A percentile compares a stretch with the other conserved stretches of the same genome.
These are phyloP conservation scores for Podospora fimiseda DNA, from an alignment of 495 filamentous ascomycete genomes.

Conservation along the genomic window DNA sequence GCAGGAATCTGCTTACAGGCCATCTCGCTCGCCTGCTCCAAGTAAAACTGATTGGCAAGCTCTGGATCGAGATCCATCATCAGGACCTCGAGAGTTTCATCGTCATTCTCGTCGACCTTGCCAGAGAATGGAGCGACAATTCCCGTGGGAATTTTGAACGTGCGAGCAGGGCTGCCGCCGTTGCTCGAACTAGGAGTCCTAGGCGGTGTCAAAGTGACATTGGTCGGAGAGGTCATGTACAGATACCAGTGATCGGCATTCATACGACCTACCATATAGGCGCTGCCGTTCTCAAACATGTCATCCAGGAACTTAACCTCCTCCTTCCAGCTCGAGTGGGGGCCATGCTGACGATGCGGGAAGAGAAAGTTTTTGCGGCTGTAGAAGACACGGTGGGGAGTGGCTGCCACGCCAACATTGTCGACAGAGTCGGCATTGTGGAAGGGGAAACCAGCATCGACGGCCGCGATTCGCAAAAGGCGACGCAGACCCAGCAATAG, in stretches of 20 bases:
- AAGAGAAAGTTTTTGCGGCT: conserved; percentile 98
- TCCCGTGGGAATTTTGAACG: conserved; percentile 54
- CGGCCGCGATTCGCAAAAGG: conserved; percentile 83
- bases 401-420: conserved; percentile 64
- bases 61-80: conserved; percentile 96
- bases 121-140: conserved; percentile 53
- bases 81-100: conserved; percentile 94
- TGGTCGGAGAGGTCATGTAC: conserved; percentile 85
- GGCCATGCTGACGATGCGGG: conserved; percentile 87
- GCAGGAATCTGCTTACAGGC: conserved; percentile 71
- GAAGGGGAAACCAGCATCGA: conserved; percentile 77
- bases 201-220: conserved; percentile 71
- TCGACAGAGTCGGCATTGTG: conserved; percentile 41
- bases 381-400: conserved; percentile 95
- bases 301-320: conserved; percentile 88
- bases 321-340: conserved; percentile 95
- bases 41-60: conserved; percentile 94
- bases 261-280: conserved; percentile 99
- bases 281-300: conserved; percentile 85
- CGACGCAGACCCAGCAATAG: conserved; percentile 80
- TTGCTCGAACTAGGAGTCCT: conserved; percentile 52
- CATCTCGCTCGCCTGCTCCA: conserved; percentile 84
- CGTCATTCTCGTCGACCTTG: conserved; percentile 40
- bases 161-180: conserved; percentile 25
- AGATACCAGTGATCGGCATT: conserved; percentile 99